A percentile compares a stretch with the other conserved stretches of the same genome.
Evolutionary conservation across 1,284 basidiomycete genomes (phyloP).

Genomic region (Schizopora paradoxa): DNA sequence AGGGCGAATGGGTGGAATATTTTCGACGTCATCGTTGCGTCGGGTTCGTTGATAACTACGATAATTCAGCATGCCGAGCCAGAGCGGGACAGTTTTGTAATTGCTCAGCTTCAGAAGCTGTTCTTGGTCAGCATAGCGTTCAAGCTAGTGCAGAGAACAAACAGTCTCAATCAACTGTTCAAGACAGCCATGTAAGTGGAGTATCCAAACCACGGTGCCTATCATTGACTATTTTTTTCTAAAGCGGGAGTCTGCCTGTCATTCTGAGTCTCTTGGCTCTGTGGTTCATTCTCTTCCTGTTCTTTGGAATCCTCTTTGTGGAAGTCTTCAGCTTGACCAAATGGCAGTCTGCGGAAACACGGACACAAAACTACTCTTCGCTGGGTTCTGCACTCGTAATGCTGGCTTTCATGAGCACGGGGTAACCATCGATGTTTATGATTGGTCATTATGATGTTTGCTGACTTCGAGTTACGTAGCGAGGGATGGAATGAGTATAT

Average conservation of each 20-base stretch:
- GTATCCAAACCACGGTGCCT: slow-evolving; percentile 2
- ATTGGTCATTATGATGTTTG: not conserved
- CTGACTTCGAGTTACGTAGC: slow-evolving; percentile 33
- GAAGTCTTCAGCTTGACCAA: slow-evolving; percentile 95
- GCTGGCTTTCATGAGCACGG: slow-evolving; percentile 74
- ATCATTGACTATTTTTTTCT: slow-evolving; percentile 9
- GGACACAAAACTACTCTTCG: slow-evolving; percentile 77
- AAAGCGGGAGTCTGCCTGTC: slow-evolving; percentile 80
- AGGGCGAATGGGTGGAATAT: slow-evolving; percentile 88
- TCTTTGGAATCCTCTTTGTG: slow-evolving; percentile 86
- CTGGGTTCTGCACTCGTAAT: slow-evolving; percentile 83
- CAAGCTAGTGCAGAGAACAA: slow-evolving; percentile 90
- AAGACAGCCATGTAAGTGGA: slow-evolving; percentile 87
- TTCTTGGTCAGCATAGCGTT: slow-evolving; percentile 92
- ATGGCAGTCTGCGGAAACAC: slow-evolving; percentile 70
- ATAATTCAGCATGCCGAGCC: slow-evolving; percentile 64
- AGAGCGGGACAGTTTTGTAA: slow-evolving; percentile 43
- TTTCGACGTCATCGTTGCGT: slow-evolving; percentile 83
- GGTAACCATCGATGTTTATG: slow-evolving; percentile 36
- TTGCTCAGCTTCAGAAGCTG: slow-evolving; percentile 85
- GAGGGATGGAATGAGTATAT: slow-evolving; percentile 95
- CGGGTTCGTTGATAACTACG: slow-evolving; percentile 83
- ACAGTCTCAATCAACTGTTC: slow-evolving; percentile 92
- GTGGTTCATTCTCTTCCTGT: slow-evolving; percentile 90
- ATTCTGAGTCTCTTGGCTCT: slow-evolving; percentile 84